Percentiles rank a stretch among this genome's conserved stretches.
Evolutionary conservation across 371 early-diverging fungal genomes (phyloP).

Genomic region (Circinella minor): DNA sequence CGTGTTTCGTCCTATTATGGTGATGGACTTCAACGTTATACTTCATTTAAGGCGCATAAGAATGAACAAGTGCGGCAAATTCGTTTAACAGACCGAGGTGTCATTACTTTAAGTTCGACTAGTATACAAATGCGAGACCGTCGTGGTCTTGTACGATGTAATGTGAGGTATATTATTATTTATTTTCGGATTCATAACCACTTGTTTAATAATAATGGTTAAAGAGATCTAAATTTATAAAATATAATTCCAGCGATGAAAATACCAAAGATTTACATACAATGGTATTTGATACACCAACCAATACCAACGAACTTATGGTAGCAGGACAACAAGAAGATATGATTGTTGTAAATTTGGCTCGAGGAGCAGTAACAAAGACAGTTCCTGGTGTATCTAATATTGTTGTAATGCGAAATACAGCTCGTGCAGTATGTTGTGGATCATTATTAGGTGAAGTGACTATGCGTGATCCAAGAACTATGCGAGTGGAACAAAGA

Average conservation of each 20-base stretch:
- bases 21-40: slow-evolving; percentile 67
- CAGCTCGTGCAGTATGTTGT: slow-evolving; percentile 68
- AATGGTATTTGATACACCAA: slow-evolving; percentile 68
- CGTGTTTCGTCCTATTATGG: slow-evolving; percentile 65
- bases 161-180: slow-evolving; percentile 50
- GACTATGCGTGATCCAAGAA: slow-evolving; percentile 71
- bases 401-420: slow-evolving; percentile 71
- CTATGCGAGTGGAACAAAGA: slow-evolving; percentile 70
- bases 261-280: slow-evolving; percentile 64
- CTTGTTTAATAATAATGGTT: not conserved
- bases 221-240: not conserved
- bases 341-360: slow-evolving; percentile 68
- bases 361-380: slow-evolving; percentile 67
- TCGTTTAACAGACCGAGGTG: slow-evolving; percentile 66
- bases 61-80: slow-evolving; percentile 72
- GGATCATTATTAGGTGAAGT: slow-evolving; percentile 74
- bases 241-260: slow-evolving; percentile 47
- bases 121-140: slow-evolving; percentile 70
- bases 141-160: slow-evolving; percentile 76
- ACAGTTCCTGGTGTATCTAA: slow-evolving; percentile 51
- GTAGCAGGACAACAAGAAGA: slow-evolving; percentile 70
- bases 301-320: slow-evolving; percentile 66
- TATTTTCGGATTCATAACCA: too few species aligned
- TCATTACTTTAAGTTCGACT: slow-evolving; percentile 70
- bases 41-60: slow-evolving; percentile 68